A percentile compares a stretch with the other conserved stretches of the same genome.
Evolutionary conservation across 192 early-diverging fungal species (phyloP).

Genomic region (Coemansia sp.): DNA sequence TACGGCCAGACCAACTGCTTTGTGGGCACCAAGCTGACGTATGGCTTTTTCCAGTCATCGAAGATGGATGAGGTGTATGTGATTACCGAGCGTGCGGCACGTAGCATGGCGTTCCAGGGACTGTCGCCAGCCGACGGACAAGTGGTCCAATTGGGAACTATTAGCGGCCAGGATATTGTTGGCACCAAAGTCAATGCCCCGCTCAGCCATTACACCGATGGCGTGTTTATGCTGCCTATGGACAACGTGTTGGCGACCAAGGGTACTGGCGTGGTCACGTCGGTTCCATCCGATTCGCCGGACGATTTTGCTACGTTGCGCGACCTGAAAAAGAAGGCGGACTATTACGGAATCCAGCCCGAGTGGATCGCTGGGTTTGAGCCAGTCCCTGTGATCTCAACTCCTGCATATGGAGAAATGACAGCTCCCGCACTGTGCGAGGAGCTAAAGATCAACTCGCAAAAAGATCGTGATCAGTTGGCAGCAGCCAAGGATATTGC

Average conservation of each 20-base stretch:
- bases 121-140: constrained; percentile 71
- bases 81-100: constrained; percentile 88
- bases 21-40: constrained; percentile 86
- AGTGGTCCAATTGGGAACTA: constrained; percentile 67
- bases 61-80: constrained; percentile 84
- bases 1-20: constrained; percentile 99
- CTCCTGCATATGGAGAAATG: constrained; percentile 82
- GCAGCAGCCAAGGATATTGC: constrained; percentile 90
- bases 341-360: constrained; percentile 85
- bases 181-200: constrained; percentile 92
- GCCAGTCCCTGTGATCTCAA: constrained; percentile 83
- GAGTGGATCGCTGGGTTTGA: constrained; percentile 87
- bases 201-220: constrained; percentile 66
- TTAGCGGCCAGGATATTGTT: constrained; percentile 78
- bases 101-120: constrained; percentile 96
- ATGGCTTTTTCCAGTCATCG: constrained; percentile 79
- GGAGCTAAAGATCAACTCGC: constrained; percentile 92
- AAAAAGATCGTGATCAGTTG: constrained; percentile 92
- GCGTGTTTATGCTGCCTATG: constrained; percentile 95
- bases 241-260: constrained; percentile 93
- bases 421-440: constrained; percentile 82
- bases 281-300: constrained; percentile 98
- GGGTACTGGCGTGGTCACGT: constrained; percentile 98
- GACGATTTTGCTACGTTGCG: constrained; percentile 91
- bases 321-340: constrained; percentile 93